Evolutionary conservation across 2,329 filamentous ascomycete genomes (phyloP).

Genomic region (Colletotrichum plurivorum): DNA sequence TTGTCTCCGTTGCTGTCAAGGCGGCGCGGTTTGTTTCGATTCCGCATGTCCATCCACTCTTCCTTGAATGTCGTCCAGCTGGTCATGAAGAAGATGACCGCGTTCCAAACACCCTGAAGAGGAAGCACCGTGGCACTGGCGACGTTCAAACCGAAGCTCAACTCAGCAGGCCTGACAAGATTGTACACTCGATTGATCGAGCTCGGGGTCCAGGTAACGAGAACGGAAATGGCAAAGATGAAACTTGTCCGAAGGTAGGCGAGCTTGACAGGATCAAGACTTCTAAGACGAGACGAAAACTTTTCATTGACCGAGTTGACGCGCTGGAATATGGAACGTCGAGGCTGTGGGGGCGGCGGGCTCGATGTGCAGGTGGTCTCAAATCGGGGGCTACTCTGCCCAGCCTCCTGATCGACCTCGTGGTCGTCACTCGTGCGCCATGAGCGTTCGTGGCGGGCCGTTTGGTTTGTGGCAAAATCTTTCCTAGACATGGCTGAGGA

Average conservation of each 20-base stretch:
- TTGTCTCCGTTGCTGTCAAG: slow-evolving; percentile 28
- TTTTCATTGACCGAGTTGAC: slow-evolving; percentile 43
- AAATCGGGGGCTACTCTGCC: slow-evolving; percentile 39
- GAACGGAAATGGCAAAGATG: slow-evolving; percentile 72
- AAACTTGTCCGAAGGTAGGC: slow-evolving; percentile 74
- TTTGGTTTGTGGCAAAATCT: slow-evolving; percentile 21
- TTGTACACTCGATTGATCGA: slow-evolving; percentile 82
- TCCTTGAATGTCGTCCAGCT: slow-evolving; percentile 63
- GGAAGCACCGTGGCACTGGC: slow-evolving; percentile 80
- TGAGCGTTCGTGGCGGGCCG: slow-evolving; percentile 14
- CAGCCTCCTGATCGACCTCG: not conserved
- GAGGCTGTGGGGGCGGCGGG: slow-evolving; percentile 27
- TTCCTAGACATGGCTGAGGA: slow-evolving; percentile 35
- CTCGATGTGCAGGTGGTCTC: slow-evolving; percentile 46
- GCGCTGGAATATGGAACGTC: slow-evolving; percentile 37
- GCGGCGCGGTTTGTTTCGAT: slow-evolving; percentile 9
- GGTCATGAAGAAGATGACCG: slow-evolving; percentile 81
- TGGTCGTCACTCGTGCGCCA: slow-evolving; percentile 39
- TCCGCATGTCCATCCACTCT: slow-evolving; percentile 43
- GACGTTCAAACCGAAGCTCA: slow-evolving; percentile 77
- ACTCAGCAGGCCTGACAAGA: slow-evolving; percentile 67
- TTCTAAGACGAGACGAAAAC: slow-evolving; percentile 51
- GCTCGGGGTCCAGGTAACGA: slow-evolving; percentile 75
- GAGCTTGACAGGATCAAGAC: slow-evolving; percentile 71
- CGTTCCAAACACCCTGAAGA: slow-evolving; percentile 86